Evolutionary conservation across 768 basidiomycete species (phyloP).

Genomic region (Termitomyces sp.): DNA sequence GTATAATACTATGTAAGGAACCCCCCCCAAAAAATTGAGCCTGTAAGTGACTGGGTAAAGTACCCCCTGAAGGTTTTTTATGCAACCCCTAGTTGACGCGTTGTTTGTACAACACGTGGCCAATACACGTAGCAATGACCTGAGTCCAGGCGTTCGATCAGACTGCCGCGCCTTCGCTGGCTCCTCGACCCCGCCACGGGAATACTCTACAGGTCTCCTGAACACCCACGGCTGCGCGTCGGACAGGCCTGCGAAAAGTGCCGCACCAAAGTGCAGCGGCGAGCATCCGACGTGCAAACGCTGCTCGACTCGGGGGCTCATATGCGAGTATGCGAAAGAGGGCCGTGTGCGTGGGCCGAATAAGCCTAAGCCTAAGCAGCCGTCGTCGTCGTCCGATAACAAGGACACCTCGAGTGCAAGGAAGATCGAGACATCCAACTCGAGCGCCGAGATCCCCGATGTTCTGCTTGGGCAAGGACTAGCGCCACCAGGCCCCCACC

Average conservation of each 20-base stretch:
- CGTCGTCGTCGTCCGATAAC: too few relatives aligned
- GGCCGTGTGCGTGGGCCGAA: constrained; percentile 63
- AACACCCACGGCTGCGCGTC: constrained; percentile 65
- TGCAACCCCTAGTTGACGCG: too few relatives aligned
- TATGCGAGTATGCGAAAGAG: constrained; percentile 69
- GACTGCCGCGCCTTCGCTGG: constrained; percentile 48
- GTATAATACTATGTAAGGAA: too few relatives aligned
- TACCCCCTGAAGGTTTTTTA: too few relatives aligned
- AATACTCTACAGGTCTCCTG: constrained; percentile 61
- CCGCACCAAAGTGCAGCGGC: constrained; percentile 74
- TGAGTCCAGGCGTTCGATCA: too few relatives aligned
- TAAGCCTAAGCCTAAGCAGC: constrained; percentile 45
- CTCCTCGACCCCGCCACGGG: constrained; percentile 64
- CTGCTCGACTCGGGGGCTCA: constrained; percentile 54
- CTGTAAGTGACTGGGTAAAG: too few relatives aligned
- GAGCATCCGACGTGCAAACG: constrained; percentile 70
- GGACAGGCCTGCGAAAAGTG: constrained; percentile 79
- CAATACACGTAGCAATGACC: too few relatives aligned
- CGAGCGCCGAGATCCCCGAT: constrained; percentile 9
- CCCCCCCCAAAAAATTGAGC: too few relatives aligned
- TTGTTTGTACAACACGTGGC: too few relatives aligned
- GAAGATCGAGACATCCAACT: constrained; percentile 6
- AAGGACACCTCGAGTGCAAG: neutral
- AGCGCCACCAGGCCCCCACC: too few relatives aligned
- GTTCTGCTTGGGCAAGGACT: too few relatives aligned